Evolutionary conservation across 305 asterid species (phyloP).

Genomic region (Solanum hybrid): DNA sequence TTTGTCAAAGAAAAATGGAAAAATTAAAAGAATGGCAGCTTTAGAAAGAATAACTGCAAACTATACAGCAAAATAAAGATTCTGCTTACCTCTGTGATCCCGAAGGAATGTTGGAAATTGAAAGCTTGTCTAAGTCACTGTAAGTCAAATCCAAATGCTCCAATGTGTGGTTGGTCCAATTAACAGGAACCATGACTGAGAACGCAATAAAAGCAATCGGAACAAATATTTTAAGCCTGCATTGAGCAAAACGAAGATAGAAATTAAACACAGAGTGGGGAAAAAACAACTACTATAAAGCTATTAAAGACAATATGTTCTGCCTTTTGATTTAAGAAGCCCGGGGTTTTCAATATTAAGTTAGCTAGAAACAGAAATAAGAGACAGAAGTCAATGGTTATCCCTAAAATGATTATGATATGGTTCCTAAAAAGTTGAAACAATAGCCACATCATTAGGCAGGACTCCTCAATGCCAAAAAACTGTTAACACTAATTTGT

Average conservation of each 20-base stretch:
- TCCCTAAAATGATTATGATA: background rate
- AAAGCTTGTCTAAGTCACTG: conserved; percentile 82
- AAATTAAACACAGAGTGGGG: background rate
- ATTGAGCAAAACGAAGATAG: conserved; percentile 3
- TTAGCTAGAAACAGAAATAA: background rate
- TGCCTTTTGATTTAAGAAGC: background rate
- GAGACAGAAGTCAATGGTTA: background rate
- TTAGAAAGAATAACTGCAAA: background rate
- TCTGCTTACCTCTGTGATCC: conserved; percentile 61
- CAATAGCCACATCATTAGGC: background rate
- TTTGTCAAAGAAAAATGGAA: background rate
- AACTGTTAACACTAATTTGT: background rate
- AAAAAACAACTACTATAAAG: background rate
- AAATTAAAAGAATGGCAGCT: background rate
- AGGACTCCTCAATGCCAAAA: background rate
- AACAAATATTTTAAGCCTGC: conserved; percentile 86
- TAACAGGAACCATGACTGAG: conserved; percentile 85
- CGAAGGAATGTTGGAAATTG: conserved; percentile 78
- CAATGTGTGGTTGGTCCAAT: conserved; percentile 82
- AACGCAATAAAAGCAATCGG: conserved; percentile 77
- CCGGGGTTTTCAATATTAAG: background rate
- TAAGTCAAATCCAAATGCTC: conserved; percentile 29
- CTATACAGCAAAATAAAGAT: background rate
- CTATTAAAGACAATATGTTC: background rate
- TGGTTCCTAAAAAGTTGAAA: background rate